A percentile compares a stretch with the other conserved stretches of the same genome.
phyloP scores from a whole-genome alignment of 768 basidiomycete genomes.

The Myochromella boudieri region DNA sequence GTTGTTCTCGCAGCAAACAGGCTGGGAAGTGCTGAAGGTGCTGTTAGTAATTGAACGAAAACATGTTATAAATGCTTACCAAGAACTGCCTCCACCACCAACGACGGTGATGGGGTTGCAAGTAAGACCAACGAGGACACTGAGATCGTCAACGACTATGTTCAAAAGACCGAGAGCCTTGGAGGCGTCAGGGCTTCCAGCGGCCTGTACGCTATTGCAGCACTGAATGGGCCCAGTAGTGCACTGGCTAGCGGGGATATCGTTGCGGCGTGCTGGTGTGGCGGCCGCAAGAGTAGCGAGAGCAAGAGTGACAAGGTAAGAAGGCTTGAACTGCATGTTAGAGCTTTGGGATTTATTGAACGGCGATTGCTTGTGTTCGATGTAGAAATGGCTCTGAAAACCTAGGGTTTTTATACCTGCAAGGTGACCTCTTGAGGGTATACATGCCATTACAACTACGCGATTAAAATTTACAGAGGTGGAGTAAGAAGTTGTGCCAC shows the following conservation, averaged over 20 bases:
- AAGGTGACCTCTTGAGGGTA: no score
- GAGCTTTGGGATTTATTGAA: background rate
- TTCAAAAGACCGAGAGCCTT: constrained; percentile 23
- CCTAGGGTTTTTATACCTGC: background rate
- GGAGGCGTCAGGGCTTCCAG: background rate
- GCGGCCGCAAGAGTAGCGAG: constrained; percentile 21
- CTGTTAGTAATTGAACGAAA: background rate
- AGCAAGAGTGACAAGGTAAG: constrained; percentile 9
- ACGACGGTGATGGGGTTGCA: constrained; percentile 28
- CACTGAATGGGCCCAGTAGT: constrained; percentile 27
- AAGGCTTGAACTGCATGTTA: constrained; percentile 14
- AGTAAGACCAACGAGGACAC: constrained; percentile 22
- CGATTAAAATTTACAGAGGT: no score
- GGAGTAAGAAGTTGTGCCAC: no score
- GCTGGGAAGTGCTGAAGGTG: constrained; percentile 22
- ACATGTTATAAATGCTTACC: constrained; percentile 7
- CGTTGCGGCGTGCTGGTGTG: constrained; percentile 17
- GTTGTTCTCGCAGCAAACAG: constrained; percentile 31
- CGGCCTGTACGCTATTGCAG: constrained; percentile 27
- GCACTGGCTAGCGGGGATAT: constrained; percentile 14
- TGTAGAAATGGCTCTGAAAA: background rate
- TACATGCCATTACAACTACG: no score
- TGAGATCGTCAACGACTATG: constrained; percentile 21
- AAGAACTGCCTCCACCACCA: constrained; percentile 19
- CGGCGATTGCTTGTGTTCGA: background rate